Percentiles rank a stretch among this genome's conserved stretches.
Evolutionary conservation across 2,329 filamentous ascomycete genomes (phyloP).

Genomic region (Rhexocercosporidium sp.): DNA sequence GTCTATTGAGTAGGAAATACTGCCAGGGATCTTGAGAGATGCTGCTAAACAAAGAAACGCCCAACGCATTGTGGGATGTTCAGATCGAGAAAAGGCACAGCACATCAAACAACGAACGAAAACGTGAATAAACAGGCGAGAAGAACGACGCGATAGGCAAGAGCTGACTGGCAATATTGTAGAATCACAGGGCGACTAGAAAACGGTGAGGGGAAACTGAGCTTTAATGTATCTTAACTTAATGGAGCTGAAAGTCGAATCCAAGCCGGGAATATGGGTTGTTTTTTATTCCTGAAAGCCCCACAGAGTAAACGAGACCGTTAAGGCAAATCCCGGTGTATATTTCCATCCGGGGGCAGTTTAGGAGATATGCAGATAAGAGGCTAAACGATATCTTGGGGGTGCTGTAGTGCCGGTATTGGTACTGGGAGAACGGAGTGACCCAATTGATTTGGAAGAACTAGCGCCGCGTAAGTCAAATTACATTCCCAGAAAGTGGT

Average conservation of each 20-base stretch:
- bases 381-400: constrained; percentile 2
- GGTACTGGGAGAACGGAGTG: neutral
- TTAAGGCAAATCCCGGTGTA: constrained; percentile 4
- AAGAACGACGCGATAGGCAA: neutral
- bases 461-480: neutral
- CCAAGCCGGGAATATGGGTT: constrained; percentile 7
- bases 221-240: neutral
- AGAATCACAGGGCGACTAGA: neutral
- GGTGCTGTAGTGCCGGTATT: neutral
- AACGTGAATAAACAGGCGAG: neutral
- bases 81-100: neutral
- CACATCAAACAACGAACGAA: neutral
- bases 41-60: neutral
- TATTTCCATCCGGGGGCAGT: neutral
- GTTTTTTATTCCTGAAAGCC: neutral
- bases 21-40: constrained; percentile 2
- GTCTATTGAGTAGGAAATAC: neutral
- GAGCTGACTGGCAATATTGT: neutral
- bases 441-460: constrained; percentile 4
- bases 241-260: neutral
- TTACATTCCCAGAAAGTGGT: neutral
- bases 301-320: neutral
- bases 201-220: neutral
- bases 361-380: neutral
- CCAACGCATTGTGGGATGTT: neutral